Evolutionary conservation across 2,329 filamentous ascomycete species (phyloP), one percentile per base, ranked within the genome.

Genomic region (Fusarium nelsonii): DNA sequence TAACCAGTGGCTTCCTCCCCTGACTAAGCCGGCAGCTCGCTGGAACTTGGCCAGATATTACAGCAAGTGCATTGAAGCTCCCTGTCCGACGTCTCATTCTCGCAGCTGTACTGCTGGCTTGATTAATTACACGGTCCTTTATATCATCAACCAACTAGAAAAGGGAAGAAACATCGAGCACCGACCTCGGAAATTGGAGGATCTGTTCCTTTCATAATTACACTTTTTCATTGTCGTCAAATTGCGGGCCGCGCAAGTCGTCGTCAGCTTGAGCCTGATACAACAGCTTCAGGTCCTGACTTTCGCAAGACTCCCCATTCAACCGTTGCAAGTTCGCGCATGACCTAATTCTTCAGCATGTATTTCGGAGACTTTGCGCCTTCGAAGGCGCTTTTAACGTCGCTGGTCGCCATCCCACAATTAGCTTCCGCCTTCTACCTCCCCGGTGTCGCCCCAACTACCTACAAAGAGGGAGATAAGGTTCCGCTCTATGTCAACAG

Each of bases 401-500:
- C 85, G 28, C 76, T 88, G 46, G 76, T 89, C 37, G 80, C 82
- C 46, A 76, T 84, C 30, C 85, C 88, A 26, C 83, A 87, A 65
- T 78, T 89, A 36, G 81, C 84, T 15, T 85, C 89, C 4, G 93
- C 93, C 57, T 99, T 98, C 84, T 99, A 99, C 82, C 92, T 99
- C 40, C 96, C 95, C 37, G 96, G 96, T 73, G 94, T 97, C 73
- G 94, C 95, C 70, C 96, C 96, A 23, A 97, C 93, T 43, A 95
- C 95, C 58, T 99, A 99, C 84, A 89, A 92, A 75, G 82, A 84
- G 53, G 92, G 90, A 76, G 92, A 96, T 74, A 83, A 83, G 28
- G 96, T 99, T 26, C 93, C 94, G 26, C 87, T 99, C 49, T 91
- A 92, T 76, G 96, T 99, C 79, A 99, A 99, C 83, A 91, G 91